Evolutionary conservation across 2,329 filamentous ascomycete genomes (phyloP).

Genomic region (Phaeosphaeria sp.): DNA sequence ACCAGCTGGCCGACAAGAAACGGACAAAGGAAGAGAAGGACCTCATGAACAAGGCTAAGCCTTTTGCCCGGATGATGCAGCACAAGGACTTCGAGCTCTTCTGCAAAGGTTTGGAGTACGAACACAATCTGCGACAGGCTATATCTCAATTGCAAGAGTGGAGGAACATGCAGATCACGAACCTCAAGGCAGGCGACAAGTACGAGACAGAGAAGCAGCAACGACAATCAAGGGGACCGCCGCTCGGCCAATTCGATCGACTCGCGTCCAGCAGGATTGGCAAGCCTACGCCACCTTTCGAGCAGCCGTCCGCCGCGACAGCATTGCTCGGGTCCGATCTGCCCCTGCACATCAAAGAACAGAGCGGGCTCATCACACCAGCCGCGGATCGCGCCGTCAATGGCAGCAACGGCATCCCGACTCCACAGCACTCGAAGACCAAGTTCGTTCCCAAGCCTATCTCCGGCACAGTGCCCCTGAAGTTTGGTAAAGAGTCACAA

Average conservation of each 20-base stretch:
- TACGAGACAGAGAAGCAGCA: conserved; percentile 88
- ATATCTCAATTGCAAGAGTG: conserved; percentile 93
- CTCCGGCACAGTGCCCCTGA: conserved; percentile 68
- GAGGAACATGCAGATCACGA: conserved; percentile 83
- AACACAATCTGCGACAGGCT: conserved; percentile 88
- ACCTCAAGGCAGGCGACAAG: conserved; percentile 85
- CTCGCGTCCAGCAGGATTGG: conserved; percentile 74
- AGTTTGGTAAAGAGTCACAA: conserved; percentile 76
- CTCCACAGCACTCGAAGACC: conserved; percentile 51
- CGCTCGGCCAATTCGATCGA: conserved; percentile 85
- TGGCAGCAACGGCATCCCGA: conserved; percentile 47
- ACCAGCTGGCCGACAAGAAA: conserved; percentile 89
- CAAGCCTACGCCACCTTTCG: conserved; percentile 68
- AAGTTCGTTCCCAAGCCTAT: conserved; percentile 64
- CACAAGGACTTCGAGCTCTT: conserved; percentile 87
- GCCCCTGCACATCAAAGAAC: conserved; percentile 63
- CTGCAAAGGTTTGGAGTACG: conserved; percentile 83
- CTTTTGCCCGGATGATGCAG: conserved; percentile 97
- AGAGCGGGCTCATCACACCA: conserved; percentile 50
- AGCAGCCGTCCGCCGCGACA: conserved; percentile 76
- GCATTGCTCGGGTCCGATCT: conserved; percentile 81
- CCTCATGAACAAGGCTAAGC: conserved; percentile 89
- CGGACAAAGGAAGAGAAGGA: conserved; percentile 95
- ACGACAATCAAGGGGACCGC: conserved; percentile 69
- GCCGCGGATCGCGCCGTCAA: conserved; percentile 52